phyloP scores from a whole-genome alignment of 2,329 filamentous ascomycete genomes.

The Clonostachys sp. region DNA sequence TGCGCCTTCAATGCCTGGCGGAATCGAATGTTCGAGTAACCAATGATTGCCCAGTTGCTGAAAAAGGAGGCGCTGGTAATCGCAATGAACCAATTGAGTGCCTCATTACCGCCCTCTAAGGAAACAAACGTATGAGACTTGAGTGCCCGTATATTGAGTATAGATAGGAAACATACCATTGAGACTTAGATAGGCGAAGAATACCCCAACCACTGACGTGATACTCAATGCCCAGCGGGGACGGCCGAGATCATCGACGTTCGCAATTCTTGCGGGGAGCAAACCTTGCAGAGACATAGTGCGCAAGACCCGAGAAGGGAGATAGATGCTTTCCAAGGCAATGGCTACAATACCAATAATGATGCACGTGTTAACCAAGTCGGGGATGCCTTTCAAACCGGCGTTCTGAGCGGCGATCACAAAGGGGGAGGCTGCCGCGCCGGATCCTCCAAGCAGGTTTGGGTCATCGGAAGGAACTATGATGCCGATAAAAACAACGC shows the following conservation, averaged over 20 bases:
- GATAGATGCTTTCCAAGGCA: background rate
- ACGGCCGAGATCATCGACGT: background rate
- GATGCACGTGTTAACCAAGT: slow-evolving; percentile 31
- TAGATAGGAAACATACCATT: too few species aligned
- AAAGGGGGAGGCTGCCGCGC: background rate
- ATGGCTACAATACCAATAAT: slow-evolving; percentile 6
- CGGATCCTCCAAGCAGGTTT: background rate
- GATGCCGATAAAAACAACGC: slow-evolving; percentile 9
- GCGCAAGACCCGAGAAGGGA: background rate
- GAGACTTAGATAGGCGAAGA: background rate
- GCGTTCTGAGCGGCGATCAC: slow-evolving; percentile 28
- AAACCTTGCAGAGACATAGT: background rate
- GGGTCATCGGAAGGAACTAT: background rate
- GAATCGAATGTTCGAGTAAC: background rate
- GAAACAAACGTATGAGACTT: too few species aligned
- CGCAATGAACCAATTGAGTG: background rate
- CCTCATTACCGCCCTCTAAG: background rate
- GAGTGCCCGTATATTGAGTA: too few species aligned
- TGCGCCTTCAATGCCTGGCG: background rate
- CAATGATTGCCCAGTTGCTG: background rate
- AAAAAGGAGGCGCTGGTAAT: background rate
- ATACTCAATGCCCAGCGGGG: background rate
- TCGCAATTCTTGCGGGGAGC: background rate
- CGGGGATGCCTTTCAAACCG: slow-evolving; percentile 27
- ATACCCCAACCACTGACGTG: background rate